Evolutionary conservation across 169 alveolate species (phyloP).

Genomic region (Eimeria falciformis): DNA sequence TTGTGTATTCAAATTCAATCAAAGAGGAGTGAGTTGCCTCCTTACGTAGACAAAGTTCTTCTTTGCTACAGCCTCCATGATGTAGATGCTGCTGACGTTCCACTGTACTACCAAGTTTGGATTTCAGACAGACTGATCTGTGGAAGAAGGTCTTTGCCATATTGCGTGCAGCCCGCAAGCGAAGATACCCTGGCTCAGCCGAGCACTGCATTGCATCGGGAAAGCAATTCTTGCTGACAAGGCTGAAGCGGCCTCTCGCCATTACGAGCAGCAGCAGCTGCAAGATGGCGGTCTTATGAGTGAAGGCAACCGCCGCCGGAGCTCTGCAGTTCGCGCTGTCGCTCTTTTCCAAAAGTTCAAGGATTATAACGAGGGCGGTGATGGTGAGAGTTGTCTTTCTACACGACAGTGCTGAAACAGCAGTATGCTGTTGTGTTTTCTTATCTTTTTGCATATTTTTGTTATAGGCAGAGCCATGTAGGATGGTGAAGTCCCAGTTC

Average conservation of each 20-base stretch:
- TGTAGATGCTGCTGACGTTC: no score
- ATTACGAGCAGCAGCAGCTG: slow-evolving; percentile 84
- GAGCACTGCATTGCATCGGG: slow-evolving; percentile 89
- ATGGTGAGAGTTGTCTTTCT: slow-evolving; percentile 5
- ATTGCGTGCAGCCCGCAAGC: not conserved
- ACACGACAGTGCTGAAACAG: no score
- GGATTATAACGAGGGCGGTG: slow-evolving; percentile 84
- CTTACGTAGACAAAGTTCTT: no score
- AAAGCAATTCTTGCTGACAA: slow-evolving; percentile 88
- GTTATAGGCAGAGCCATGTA: no score
- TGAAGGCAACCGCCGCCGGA: slow-evolving; percentile 81
- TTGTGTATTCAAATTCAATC: slow-evolving; percentile 85
- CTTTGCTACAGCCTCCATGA: no score
- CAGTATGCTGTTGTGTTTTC: no score
- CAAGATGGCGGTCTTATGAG: slow-evolving; percentile 49
- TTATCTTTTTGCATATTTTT: no score
- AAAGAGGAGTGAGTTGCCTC: slow-evolving; percentile 78
- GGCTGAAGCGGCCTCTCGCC: slow-evolving; percentile 89
- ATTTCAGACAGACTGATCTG: no score
- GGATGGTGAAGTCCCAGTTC: no score
- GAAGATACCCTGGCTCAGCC: slow-evolving; percentile 86
- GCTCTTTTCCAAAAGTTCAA: slow-evolving; percentile 91
- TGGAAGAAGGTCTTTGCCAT: no score
- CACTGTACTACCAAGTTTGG: no score
- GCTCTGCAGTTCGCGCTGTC: slow-evolving; percentile 90